A percentile compares a stretch with the other conserved stretches of the same genome.
Evolutionary conservation across 2,329 filamentous ascomycete species (phyloP).

Genomic region (Aspergillus ruber): DNA sequence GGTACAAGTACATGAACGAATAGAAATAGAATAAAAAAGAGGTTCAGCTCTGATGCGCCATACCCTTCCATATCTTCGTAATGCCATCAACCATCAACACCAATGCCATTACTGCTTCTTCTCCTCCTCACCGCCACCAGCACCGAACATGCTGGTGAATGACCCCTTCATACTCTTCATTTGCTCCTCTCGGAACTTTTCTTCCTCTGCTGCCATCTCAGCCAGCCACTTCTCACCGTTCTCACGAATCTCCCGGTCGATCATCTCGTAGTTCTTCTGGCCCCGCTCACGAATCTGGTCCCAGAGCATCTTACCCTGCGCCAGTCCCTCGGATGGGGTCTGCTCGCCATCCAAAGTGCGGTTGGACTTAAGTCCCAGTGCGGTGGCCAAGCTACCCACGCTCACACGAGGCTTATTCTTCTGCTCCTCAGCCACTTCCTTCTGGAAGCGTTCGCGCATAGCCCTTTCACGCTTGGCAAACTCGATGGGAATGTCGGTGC

Average conservation of each 20-base stretch:
- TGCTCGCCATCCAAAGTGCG: constrained; percentile 60
- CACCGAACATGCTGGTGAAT: constrained; percentile 54
- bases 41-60: constrained; percentile 4
- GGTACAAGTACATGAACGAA: constrained; percentile 14
- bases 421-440: constrained; percentile 64
- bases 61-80: constrained; percentile 1
- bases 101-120: constrained; percentile 7
- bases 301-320: constrained; percentile 93
- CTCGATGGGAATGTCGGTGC: constrained; percentile 80
- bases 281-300: constrained; percentile 90
- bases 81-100: background rate
- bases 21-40: constrained; percentile 7
- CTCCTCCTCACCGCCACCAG: constrained; percentile 22
- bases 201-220: constrained; percentile 82
- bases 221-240: constrained; percentile 95
- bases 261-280: constrained; percentile 77
- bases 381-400: constrained; percentile 61
- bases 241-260: constrained; percentile 86
- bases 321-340: constrained; percentile 67
- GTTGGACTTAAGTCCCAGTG: constrained; percentile 70
- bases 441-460: constrained; percentile 77
- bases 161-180: constrained; percentile 88
- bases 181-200: constrained; percentile 82
- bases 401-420: constrained; percentile 55
- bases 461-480: constrained; percentile 83